Evolutionary conservation across 192 early-diverging fungal genomes (phyloP).

Genomic region (Backusella liffmaniae): DNA sequence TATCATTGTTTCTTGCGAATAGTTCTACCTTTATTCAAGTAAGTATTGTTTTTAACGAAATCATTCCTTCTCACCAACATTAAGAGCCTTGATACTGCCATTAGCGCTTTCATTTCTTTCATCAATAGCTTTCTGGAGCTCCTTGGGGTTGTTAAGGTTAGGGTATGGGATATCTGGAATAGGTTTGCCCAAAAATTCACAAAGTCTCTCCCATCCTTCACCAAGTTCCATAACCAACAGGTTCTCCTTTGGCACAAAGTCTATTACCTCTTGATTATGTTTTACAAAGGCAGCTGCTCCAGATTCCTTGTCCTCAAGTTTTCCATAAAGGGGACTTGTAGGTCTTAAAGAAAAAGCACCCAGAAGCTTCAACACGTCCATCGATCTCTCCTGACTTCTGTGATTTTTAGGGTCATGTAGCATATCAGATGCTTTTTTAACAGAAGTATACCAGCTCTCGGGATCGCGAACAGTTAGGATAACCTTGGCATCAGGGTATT

Average conservation of each 20-base stretch:
- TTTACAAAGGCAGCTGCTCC: background rate
- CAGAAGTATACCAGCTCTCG: slow-evolving; percentile 23
- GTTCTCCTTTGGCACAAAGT: slow-evolving; percentile 16
- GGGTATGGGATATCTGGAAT: slow-evolving; percentile 25
- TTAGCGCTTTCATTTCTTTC: background rate
- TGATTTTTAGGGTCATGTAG: background rate
- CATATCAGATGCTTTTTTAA: background rate
- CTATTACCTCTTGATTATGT: slow-evolving; percentile 23
- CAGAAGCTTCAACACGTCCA: background rate
- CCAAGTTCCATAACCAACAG: slow-evolving; percentile 24
- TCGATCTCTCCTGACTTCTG: background rate
- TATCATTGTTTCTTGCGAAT: no score
- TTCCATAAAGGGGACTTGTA: background rate
- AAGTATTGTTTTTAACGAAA: background rate
- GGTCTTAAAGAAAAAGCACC: background rate
- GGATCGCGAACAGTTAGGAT: slow-evolving; percentile 23
- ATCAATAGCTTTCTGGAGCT: background rate
- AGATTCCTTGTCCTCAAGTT: background rate
- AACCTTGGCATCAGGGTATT: slow-evolving; percentile 32
- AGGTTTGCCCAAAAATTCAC: slow-evolving; percentile 24
- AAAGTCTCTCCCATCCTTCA: slow-evolving; percentile 30
- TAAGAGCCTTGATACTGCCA: background rate
- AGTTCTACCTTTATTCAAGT: background rate
- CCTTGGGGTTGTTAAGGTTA: slow-evolving; percentile 2
- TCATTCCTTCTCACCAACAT: background rate